These are phyloP conservation scores for Dothidotthia symphoricarpi DNA, from an alignment of 2,329 filamentous ascomycete species.

Conservation along the genomic window DNA sequence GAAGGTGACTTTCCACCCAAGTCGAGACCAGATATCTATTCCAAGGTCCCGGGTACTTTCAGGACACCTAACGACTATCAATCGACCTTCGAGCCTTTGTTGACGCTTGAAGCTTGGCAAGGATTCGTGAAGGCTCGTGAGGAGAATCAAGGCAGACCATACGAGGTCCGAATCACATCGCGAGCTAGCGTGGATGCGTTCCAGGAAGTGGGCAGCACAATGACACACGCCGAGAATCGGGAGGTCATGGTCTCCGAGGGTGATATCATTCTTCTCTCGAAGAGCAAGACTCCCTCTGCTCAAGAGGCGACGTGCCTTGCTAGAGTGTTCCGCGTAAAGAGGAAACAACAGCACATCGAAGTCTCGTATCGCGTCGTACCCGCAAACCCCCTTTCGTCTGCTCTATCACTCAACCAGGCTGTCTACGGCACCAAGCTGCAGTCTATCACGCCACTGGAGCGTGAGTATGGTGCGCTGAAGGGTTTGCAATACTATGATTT, in stretches of 20 bases:
- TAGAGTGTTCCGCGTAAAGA: conserved; percentile 73
- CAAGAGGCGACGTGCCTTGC: conserved; percentile 78
- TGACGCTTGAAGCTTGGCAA: conserved; percentile 94
- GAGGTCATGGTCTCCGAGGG: conserved; percentile 75
- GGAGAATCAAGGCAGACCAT: conserved; percentile 75
- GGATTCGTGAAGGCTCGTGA: conserved; percentile 87
- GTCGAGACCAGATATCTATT: conserved; percentile 67
- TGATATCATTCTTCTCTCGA: conserved; percentile 85
- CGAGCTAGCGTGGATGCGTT: conserved; percentile 90
- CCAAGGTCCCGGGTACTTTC: conserved; percentile 75
- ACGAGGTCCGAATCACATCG: conserved; percentile 83
- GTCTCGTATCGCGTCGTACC: conserved; percentile 81
- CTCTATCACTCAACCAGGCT: conserved; percentile 66
- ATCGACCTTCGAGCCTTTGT: conserved; percentile 81
- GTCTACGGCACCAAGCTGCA: conserved; percentile 80
- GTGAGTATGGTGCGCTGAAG: conserved; percentile 89
- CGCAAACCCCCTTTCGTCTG: conserved; percentile 60
- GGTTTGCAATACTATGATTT: conserved; percentile 94
- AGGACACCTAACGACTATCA: conserved; percentile 76
- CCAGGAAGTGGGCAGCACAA: conserved; percentile 82
- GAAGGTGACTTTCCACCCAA: conserved; percentile 79
- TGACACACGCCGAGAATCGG: conserved; percentile 68
- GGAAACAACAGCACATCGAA: conserved; percentile 79
- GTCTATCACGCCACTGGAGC: conserved; percentile 90
- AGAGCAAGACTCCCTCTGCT: conserved; percentile 66